Conservation (phyloP, 2,329 filamentous ascomycete genomes). For the Ceratocystis eucalypticola region DNA sequence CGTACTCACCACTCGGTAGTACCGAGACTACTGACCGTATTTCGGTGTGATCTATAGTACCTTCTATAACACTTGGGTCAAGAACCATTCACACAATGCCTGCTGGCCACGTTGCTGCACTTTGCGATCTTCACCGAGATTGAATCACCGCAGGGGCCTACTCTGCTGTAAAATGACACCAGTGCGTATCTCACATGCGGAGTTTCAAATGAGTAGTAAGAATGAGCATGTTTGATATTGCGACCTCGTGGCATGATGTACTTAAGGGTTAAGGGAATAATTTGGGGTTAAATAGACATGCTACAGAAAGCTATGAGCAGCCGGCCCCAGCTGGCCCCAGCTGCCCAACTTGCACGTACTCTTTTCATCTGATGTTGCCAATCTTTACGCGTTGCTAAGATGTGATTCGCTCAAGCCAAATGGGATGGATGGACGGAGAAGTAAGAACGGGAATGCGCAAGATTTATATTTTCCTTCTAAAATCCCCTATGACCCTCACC, state of each 20-base stretch:
- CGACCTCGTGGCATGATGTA: neutral
- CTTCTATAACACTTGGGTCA: neutral
- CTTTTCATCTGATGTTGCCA: neutral
- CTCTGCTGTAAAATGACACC: neutral
- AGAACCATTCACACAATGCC: neutral
- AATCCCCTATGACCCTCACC: neutral
- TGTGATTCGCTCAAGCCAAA: neutral
- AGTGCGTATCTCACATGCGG: neutral
- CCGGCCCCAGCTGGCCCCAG: neutral
- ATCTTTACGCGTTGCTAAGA: neutral
- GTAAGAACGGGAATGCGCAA: neutral
- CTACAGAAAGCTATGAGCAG: neutral
- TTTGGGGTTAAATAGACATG: neutral
- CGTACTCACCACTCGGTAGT: neutral
- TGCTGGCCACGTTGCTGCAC: neutral
- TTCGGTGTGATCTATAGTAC: slow-evolving; percentile 1
- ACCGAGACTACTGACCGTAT: neutral
- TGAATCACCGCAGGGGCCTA: neutral
- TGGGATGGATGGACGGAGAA: neutral
- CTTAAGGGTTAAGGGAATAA: neutral
- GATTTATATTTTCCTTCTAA: neutral
- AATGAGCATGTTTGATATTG: no score
- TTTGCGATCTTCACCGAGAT: neutral
- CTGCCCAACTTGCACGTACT: neutral
- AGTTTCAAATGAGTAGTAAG: no score